phyloP scores from a whole-genome alignment of 257 asterid genomes.

The Solanum etuberosum region DNA sequence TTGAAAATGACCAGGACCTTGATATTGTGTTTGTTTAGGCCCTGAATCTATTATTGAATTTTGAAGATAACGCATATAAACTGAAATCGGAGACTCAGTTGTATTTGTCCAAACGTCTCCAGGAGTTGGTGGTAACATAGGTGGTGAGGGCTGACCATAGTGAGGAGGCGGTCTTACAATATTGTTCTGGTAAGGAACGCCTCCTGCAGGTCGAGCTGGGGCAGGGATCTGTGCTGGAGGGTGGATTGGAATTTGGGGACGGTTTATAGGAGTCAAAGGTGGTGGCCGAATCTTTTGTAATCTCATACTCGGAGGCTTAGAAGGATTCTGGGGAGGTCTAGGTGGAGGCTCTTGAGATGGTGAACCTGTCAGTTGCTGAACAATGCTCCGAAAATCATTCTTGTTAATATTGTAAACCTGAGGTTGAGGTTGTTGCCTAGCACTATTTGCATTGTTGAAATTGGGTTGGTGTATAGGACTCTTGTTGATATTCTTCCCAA shows the following conservation, averaged over 20 bases:
- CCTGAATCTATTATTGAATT: constrained; percentile 54
- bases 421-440: constrained; percentile 79
- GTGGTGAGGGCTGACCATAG: constrained; percentile 46
- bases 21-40: constrained; percentile 26
- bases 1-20: constrained; percentile 22
- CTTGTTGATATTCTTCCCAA: constrained; percentile 78
- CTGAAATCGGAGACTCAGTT: constrained; percentile 78
- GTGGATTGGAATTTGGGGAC: constrained; percentile 53
- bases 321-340: constrained; percentile 56
- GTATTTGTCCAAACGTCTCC: constrained; percentile 66
- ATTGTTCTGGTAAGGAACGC: constrained; percentile 36
- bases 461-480: constrained; percentile 80
- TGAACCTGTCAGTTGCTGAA: constrained; percentile 84
- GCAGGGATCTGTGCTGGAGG: constrained; percentile 26
- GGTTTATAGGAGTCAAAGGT: constrained; percentile 54
- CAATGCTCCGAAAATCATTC: constrained; percentile 78
- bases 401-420: constrained; percentile 86
- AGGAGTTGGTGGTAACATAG: constrained; percentile 40
- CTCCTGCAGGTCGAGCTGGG: constrained; percentile 22
- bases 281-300: constrained; percentile 81
- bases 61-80: constrained; percentile 84
- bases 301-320: constrained; percentile 60
- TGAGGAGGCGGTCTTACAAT: constrained; percentile 45
- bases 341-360: constrained; percentile 47
- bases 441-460: constrained; percentile 11